Base-by-base conservation (phyloP, 805 yeast species). In the Wickerhamomyces alni region DNA sequence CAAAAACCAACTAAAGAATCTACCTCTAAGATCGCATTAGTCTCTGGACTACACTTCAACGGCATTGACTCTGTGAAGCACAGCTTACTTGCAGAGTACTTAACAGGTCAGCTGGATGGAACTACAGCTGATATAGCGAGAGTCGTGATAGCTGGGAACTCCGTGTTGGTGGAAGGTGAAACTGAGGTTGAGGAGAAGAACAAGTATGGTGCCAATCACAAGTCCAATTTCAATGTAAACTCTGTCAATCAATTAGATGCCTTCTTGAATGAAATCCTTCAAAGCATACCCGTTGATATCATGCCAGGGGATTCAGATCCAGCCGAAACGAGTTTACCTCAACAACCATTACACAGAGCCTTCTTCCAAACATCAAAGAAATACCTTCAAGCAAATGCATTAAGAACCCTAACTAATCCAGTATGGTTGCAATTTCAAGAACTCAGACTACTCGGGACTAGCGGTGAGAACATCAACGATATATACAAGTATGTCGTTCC, bases 251-350 rank as follows among this genome's bases (percentile, higher is more conserved):
- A 66, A n/a, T 60, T 91, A 18, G 91, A 86, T 48, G 50, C 56
- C 9, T 77, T 81, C 50, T 48, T 91, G 5, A 56, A 67, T 2
- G 80, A 81, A 12, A 44, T 86, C 1, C 62, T 80, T 3, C 59
- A 68, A 8, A 67, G 82, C 2, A 61, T 87, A 15, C 83, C 95
- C 0, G 78, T 89, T 7, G 74, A 82, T 32, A 51, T 93, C 2
- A 70, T 93, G 79, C 95, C 99, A 0, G 98, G 99, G 5, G 72
- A 66, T 8, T 62, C 70, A 4, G 99, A 93, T 58, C 96, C 97
- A 0, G 79, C 87, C n/a, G 94, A 85, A 44, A 63, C 73, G 15
- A 75, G 89, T 36, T 61, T 87, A 41, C 99, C 99, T 1, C 97
- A 93, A 59, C 95, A 84, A 58, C 84, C 95, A 2, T 56, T 93